Percentiles rank a stretch among this genome's conserved stretches.
phyloP scores from a whole-genome alignment of 75 land plant species.

The Pinus albicaulis region DNA sequence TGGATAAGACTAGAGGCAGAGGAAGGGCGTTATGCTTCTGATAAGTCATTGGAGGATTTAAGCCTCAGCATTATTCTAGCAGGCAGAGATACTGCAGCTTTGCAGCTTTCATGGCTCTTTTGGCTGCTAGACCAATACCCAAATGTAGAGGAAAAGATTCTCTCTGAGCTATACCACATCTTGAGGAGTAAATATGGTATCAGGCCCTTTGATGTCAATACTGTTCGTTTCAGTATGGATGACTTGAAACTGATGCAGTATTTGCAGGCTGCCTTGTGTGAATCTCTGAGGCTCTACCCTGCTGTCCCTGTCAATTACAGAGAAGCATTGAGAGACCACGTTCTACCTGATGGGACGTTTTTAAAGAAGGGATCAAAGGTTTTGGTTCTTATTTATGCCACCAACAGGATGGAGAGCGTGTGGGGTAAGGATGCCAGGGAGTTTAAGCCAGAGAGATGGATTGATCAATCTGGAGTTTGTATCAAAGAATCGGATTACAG shows the following conservation, averaged over 20 bases:
- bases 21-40: conserved; percentile 43
- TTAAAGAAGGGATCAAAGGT: not conserved
- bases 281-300: conserved; percentile 58
- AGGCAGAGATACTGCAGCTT: conserved; percentile 84
- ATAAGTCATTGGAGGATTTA: conserved; percentile 66
- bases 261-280: conserved; percentile 54
- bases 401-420: conserved; percentile 29
- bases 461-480: conserved; percentile 32
- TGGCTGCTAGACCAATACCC: conserved; percentile 61
- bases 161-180: conserved; percentile 35
- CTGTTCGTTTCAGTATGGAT: conserved; percentile 18
- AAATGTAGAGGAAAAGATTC: conserved; percentile 43
- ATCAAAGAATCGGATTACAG: conserved; percentile 19
- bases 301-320: conserved; percentile 54
- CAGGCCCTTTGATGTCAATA: not conserved
- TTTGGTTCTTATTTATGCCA: conserved; percentile 12
- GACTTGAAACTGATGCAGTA: conserved; percentile 49
- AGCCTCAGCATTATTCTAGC: conserved; percentile 84
- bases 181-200: conserved; percentile 3
- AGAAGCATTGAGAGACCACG: conserved; percentile 23
- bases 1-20: conserved; percentile 60
- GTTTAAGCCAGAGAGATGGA: conserved; percentile 83
- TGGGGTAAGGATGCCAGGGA: conserved; percentile 31
- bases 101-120: conserved; percentile 80
- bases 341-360: conserved; percentile 34